Conservation (phyloP, 176 grass and related monocot species). For the Zea luxurians region DNA sequence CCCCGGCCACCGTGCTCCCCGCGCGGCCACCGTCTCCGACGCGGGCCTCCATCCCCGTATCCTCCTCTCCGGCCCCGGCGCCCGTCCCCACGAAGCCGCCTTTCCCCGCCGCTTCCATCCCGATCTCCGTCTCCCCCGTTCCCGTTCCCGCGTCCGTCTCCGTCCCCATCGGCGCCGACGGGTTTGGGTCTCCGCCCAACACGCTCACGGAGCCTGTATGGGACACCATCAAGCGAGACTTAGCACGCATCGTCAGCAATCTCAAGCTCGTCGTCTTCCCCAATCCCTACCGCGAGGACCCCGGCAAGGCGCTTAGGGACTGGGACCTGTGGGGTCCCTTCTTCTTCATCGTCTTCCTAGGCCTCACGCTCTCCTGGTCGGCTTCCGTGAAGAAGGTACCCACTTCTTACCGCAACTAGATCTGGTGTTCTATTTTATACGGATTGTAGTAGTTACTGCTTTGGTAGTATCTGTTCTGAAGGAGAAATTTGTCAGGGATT, state of each 20-base stretch:
- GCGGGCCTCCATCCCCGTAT: conserved; percentile 83
- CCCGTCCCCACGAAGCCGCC: conserved; percentile 42
- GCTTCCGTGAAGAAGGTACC: conserved; percentile 91
- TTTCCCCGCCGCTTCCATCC: conserved; percentile 50
- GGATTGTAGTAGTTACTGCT: conserved; percentile 9
- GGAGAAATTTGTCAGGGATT: not conserved
- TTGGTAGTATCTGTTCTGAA: not conserved
- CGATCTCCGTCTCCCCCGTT: conserved; percentile 48
- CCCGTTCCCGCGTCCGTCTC: conserved; percentile 29
- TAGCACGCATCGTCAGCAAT: conserved; percentile 91
- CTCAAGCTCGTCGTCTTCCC: conserved; percentile 99
- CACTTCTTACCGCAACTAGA: not conserved
- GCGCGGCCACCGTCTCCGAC: conserved; percentile 74
- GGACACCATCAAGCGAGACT: conserved; percentile 98
- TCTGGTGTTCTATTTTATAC: not conserved
- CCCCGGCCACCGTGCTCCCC: conserved; percentile 72
- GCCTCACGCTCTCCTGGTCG: conserved; percentile 93
- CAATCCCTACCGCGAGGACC: conserved; percentile 93
- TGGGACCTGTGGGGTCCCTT: conserved; percentile 98
- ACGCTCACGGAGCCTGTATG: conserved; percentile 98
- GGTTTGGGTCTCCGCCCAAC: conserved; percentile 67
- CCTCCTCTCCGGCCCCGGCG: conserved; percentile 37
- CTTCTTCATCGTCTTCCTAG: conserved; percentile 99
- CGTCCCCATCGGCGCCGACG: conserved; percentile 61
- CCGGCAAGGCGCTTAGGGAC: conserved; percentile 93